Percentiles rank a stretch among this genome's conserved stretches.
phyloP scores from a whole-genome alignment of 805 yeast genomes.

The Kregervanrija delftensis region DNA sequence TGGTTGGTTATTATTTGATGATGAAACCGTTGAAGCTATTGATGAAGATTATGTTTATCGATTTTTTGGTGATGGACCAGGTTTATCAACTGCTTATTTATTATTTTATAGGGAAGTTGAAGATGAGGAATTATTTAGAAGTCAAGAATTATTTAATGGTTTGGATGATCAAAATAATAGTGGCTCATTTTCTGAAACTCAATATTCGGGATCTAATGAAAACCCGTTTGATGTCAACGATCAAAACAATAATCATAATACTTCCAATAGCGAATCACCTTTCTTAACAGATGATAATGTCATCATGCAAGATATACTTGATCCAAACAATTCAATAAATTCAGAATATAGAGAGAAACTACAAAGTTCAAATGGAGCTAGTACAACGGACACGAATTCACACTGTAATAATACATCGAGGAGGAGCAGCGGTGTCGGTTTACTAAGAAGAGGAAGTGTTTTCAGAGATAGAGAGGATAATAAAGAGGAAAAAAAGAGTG shows the following conservation, averaged over 20 bases:
- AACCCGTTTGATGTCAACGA: not conserved
- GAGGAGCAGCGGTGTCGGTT: no score
- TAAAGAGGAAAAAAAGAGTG: slow-evolving; percentile 6
- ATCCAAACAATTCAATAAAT: no score
- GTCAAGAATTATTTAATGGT: slow-evolving; percentile 24
- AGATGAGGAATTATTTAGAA: slow-evolving; percentile 30
- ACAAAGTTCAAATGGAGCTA: no score
- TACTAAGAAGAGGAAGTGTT: no score
- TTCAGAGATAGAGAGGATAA: no score
- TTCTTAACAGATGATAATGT: no score
- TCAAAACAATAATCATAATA: not conserved
- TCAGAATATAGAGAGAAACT: no score
- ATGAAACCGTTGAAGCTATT: slow-evolving; percentile 87
- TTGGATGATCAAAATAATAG: slow-evolving; percentile 16
- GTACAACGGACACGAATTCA: no score
- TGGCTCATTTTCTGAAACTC: no score
- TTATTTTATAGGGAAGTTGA: slow-evolving; percentile 64
- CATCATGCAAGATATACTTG: no score
- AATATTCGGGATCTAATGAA: no score
- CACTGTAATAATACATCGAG: no score
- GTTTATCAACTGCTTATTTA: slow-evolving; percentile 87
- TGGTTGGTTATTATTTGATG: slow-evolving; percentile 93
- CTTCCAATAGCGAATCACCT: not conserved
- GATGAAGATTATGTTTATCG: slow-evolving; percentile 76
- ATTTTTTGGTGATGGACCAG: slow-evolving; percentile 84